Evolutionary conservation across 371 early-diverging fungal species (phyloP).

Genomic region (Mucor mucedo): DNA sequence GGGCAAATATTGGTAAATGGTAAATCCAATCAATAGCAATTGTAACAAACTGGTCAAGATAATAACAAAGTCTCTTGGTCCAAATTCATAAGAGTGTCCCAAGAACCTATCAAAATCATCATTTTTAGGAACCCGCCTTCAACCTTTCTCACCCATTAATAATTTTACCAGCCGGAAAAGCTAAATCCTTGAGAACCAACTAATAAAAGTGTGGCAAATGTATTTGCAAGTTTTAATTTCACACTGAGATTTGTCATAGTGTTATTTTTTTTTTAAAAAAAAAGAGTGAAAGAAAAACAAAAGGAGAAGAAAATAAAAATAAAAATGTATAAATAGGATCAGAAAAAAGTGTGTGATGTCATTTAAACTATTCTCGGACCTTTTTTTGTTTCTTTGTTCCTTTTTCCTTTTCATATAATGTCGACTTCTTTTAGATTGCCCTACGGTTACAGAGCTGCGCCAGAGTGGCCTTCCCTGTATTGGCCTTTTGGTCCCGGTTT

Average conservation of each 20-base stretch:
- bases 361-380: not conserved
- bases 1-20: slow-evolving; percentile 54
- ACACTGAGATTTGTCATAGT: slow-evolving; percentile 47
- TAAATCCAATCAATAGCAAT: slow-evolving; percentile 46
- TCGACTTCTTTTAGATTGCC: slow-evolving; percentile 56
- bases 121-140: not conserved
- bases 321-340: not conserved
- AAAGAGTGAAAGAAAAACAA: slow-evolving; percentile 11
- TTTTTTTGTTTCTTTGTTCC: not conserved
- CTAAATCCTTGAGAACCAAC: slow-evolving; percentile 46
- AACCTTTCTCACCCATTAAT: not conserved
- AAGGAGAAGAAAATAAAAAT: slow-evolving; percentile 4
- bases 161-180: slow-evolving; percentile 35
- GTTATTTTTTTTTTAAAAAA: not conserved
- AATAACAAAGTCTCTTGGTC: slow-evolving; percentile 43
- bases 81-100: slow-evolving; percentile 39
- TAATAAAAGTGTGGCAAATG: slow-evolving; percentile 44
- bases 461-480: slow-evolving; percentile 68
- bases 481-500: slow-evolving; percentile 62
- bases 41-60: slow-evolving; percentile 41
- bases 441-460: slow-evolving; percentile 58
- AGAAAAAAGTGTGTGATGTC: not conserved
- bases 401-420: slow-evolving; percentile 22
- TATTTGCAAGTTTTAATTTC: slow-evolving; percentile 49
- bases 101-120: slow-evolving; percentile 33